These are phyloP conservation scores for Mycena alexandri DNA, from an alignment of 768 basidiomycete species.

Conservation along the genomic window DNA sequence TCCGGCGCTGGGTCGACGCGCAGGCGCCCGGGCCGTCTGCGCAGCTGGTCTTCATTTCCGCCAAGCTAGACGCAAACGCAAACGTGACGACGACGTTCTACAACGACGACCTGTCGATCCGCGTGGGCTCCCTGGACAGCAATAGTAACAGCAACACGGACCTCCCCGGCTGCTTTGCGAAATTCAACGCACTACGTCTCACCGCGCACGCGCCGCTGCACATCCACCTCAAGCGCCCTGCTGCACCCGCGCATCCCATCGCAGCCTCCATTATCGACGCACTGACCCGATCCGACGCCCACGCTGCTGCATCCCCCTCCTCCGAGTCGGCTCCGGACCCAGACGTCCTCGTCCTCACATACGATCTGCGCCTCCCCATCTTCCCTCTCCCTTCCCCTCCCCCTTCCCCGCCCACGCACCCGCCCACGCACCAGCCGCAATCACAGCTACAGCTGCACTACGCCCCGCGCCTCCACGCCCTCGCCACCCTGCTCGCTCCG, in stretches of 20 bases:
- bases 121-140: conserved; percentile 3
- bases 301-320: conserved; percentile 9
- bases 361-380: conserved; percentile 63
- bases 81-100: conserved; percentile 7
- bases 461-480: conserved; percentile 54
- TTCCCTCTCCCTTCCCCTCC: too few species aligned
- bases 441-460: conserved; percentile 53
- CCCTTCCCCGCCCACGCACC: conserved; percentile 30
- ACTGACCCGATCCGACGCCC: conserved; percentile 30
- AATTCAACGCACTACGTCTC: conserved; percentile 23
- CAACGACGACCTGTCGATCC: conserved; percentile 28
- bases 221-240: conserved; percentile 23
- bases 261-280: conserved; percentile 37
- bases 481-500: conserved; percentile 55
- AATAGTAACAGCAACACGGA: conserved; percentile 17
- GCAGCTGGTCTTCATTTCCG: conserved; percentile 53
- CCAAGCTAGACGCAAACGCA: conserved; percentile 13
- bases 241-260: conserved; percentile 21
- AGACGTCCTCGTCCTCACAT: conserved; percentile 65
- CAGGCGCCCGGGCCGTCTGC: conserved; percentile 42
- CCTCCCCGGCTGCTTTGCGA: conserved; percentile 26
- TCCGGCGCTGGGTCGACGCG: conserved; percentile 53
- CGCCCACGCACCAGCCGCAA: conserved; percentile 25
- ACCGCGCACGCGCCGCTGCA: conserved; percentile 23
- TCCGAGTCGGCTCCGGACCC: conserved; percentile 38